These are phyloP conservation scores for Cryptomeria japonica DNA, from an alignment of 75 land plant species.

Conservation along the genomic window DNA sequence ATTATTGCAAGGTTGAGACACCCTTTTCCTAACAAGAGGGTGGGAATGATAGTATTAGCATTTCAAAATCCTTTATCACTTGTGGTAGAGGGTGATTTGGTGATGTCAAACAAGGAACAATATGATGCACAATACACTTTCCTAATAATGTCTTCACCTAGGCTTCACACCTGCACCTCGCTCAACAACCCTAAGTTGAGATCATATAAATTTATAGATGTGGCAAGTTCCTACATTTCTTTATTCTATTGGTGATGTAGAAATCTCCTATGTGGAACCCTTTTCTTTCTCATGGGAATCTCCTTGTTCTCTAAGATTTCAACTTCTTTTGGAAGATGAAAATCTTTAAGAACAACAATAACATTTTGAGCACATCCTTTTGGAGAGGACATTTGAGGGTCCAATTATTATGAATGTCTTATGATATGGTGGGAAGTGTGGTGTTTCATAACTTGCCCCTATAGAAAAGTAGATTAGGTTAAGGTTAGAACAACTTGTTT, in stretches of 20 bases:
- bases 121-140: slow-evolving; percentile 35
- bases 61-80: slow-evolving; percentile 21
- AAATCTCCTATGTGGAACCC: slow-evolving; percentile 41
- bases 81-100: slow-evolving; percentile 18
- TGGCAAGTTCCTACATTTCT: slow-evolving; percentile 44
- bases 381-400: no score
- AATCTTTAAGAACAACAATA: slow-evolving; percentile 24
- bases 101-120: slow-evolving; percentile 24
- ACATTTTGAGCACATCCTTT: no score
- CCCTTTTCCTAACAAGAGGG: no score
- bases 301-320: slow-evolving; percentile 17
- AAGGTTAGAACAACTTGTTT: no score
- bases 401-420: no score
- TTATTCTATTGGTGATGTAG: slow-evolving; percentile 39
- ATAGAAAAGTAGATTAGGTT: no score
- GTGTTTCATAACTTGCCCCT: no score
- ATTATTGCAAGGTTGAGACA: no score
- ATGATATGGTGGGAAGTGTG: no score
- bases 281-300: slow-evolving; percentile 31
- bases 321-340: slow-evolving; percentile 37
- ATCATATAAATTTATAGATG: slow-evolving; percentile 45
- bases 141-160: slow-evolving; percentile 65
- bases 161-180: slow-evolving; percentile 37
- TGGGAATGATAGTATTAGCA: neutral
- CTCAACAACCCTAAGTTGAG: slow-evolving; percentile 30